Conservation (phyloP, 2,329 filamentous ascomycete genomes). For the Cadophora sp. region DNA sequence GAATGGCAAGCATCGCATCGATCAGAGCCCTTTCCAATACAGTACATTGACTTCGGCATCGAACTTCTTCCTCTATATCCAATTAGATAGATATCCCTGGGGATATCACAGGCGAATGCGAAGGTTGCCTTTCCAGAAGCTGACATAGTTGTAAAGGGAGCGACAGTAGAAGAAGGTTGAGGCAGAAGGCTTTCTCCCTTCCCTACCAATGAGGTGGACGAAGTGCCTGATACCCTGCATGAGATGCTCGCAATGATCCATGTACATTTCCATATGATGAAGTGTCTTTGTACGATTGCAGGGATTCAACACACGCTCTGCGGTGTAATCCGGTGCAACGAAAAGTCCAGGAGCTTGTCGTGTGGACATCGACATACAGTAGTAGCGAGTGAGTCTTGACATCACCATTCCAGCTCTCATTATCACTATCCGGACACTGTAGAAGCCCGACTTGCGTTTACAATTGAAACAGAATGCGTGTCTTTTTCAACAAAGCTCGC, state of each 20-base stretch:
- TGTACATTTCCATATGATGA: conserved; percentile 4
- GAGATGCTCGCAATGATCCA: background rate
- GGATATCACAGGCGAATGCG: conserved; percentile 20
- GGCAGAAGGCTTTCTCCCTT: background rate
- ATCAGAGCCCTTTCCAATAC: background rate
- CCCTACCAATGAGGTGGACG: conserved; percentile 7
- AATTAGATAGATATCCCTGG: conserved; percentile 18
- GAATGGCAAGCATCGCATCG: background rate
- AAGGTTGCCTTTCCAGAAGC: background rate
- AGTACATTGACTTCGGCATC: background rate
- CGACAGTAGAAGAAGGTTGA: background rate
- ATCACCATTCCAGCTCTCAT: conserved; percentile 7
- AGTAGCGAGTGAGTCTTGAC: conserved; percentile 13
- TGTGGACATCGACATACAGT: background rate
- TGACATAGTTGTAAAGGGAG: background rate
- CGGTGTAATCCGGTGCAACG: background rate
- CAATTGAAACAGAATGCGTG: background rate
- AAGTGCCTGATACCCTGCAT: conserved; percentile 17
- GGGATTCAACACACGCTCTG: background rate
- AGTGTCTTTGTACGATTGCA: background rate
- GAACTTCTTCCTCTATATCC: background rate
- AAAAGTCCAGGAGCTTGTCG: background rate
- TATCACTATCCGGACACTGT: background rate
- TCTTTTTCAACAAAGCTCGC: background rate
- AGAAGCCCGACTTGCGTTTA: conserved; percentile 11